Percentiles rank a stretch among this genome's conserved stretches.
phyloP scores from a whole-genome alignment of 2,329 filamentous ascomycete genomes.

The Aspergillus novoparasiticus region DNA sequence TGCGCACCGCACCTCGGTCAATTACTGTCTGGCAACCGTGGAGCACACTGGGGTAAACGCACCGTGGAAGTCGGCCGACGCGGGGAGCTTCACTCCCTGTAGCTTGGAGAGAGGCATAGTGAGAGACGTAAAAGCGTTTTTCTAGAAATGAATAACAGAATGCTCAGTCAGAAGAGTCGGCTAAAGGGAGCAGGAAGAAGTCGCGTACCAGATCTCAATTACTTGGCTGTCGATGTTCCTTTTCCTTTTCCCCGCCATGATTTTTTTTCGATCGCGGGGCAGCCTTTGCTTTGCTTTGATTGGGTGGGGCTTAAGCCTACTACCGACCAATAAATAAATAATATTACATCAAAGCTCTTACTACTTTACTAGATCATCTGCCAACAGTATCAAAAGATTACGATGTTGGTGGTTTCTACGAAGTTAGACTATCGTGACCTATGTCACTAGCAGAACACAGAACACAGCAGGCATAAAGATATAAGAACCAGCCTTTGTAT shows the following conservation, averaged over 20 bases:
- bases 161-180: background rate
- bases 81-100: conserved; percentile 55
- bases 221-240: conserved; percentile 5
- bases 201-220: background rate
- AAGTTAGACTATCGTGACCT: too few relatives aligned
- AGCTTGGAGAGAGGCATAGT: conserved; percentile 38
- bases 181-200: background rate
- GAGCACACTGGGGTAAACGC: conserved; percentile 16
- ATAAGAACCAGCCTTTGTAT: too few relatives aligned
- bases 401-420: too few relatives aligned
- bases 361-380: too few relatives aligned
- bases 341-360: too few relatives aligned
- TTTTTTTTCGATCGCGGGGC: conserved; percentile 21
- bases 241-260: conserved; percentile 30
- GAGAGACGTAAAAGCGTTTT: conserved; percentile 4
- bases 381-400: too few relatives aligned
- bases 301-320: conserved; percentile 3
- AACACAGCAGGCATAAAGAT: too few relatives aligned
- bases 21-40: conserved; percentile 13
- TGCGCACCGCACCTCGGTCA: conserved; percentile 4
- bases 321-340: background rate
- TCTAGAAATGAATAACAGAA: background rate
- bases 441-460: too few relatives aligned
- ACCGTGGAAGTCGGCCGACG: conserved; percentile 67
- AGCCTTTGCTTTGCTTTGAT: conserved; percentile 15